Base-by-base conservation (phyloP, 2,329 filamentous ascomycete genomes). In the Leptodontidium sp. region DNA sequence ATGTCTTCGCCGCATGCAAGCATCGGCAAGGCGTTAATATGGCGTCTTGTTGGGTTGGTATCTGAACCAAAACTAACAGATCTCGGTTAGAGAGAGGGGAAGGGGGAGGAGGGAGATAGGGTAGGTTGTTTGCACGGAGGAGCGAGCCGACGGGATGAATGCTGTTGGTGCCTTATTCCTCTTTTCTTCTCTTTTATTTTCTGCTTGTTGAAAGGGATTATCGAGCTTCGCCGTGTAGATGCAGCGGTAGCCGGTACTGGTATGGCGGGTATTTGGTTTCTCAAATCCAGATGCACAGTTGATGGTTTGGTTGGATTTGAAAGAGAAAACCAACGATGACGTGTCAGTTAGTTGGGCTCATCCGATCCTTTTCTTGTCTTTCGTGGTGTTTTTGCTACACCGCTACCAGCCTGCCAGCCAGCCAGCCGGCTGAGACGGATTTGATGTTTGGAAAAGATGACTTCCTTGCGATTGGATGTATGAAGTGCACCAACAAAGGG, bases 21-120 rank as follows among this genome's bases (percentile, higher is more conserved):
- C 52, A 55, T 55, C 52, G 52, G 52, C 15, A 55, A 55, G 52
- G 52, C 52, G 52, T 55, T 35, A 55, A 55, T n/a, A n/a, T 11
- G 29, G 52, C 26, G 52, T 55, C 9, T 40, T 40, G 29, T 32
- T 32, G 29, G 29, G 38, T 40, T 40, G 38, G 38, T 40, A 8
- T 40, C 8, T 6, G 38, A 35, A 17, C 15, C 52, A 55, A 35
- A 32, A 32, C 29, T 6, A 55, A 35, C 52, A 55, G 14, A 55
- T 35, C 17, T 55, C 52, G 29, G 52, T 35, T 55, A n/a, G 52
- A 35, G 12, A 35, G 26, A 12, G 8, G 29, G 26, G 8, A 29
- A 15, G 6, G 50, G 24, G 50, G 24, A 14, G 11, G 26, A 26
- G 12, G 24, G 12, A 3, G 29, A 32, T 53, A 53, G 24, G 52